phyloP scores from a whole-genome alignment of 148 eudicot species.

The Vaccinium macrocarpon region DNA sequence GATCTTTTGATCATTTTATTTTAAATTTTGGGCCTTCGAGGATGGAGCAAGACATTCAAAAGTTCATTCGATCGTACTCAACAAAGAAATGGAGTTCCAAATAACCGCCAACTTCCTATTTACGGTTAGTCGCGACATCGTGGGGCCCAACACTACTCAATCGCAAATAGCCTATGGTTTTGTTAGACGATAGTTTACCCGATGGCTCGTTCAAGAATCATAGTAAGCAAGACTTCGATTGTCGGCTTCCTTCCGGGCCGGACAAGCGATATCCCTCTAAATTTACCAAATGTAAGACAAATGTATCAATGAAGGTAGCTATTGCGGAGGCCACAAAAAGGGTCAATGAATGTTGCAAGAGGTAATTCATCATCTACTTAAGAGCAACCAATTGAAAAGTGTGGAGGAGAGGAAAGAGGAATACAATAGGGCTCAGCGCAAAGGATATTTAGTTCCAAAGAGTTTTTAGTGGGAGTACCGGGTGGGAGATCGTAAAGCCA shows the following conservation, averaged over 20 bases:
- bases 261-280: constrained; percentile 90
- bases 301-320: constrained; percentile 73
- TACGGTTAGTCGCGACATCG: constrained; percentile 97
- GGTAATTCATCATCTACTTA: constrained; percentile 42
- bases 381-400: constrained; percentile 57
- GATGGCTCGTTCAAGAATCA: constrained; percentile 86
- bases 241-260: constrained; percentile 73
- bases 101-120: constrained; percentile 91
- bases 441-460: constrained; percentile 71
- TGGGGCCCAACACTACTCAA: constrained; percentile 92
- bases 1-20: not conserved
- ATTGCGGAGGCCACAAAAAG: constrained; percentile 90
- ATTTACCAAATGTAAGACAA: constrained; percentile 67
- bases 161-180: constrained; percentile 94
- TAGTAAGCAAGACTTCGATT: constrained; percentile 80
- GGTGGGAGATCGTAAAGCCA: constrained; percentile 51
- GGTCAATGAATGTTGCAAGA: constrained; percentile 28
- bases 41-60: constrained; percentile 91
- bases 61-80: constrained; percentile 75
- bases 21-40: constrained; percentile 29
- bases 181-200: constrained; percentile 72
- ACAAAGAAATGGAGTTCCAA: constrained; percentile 92
- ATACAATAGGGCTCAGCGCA: constrained; percentile 82
- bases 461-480: constrained; percentile 40
- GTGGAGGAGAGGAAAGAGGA: constrained; percentile 99